Conservation (phyloP, 139 green algal species). For the Chlorella sp. region DNA sequence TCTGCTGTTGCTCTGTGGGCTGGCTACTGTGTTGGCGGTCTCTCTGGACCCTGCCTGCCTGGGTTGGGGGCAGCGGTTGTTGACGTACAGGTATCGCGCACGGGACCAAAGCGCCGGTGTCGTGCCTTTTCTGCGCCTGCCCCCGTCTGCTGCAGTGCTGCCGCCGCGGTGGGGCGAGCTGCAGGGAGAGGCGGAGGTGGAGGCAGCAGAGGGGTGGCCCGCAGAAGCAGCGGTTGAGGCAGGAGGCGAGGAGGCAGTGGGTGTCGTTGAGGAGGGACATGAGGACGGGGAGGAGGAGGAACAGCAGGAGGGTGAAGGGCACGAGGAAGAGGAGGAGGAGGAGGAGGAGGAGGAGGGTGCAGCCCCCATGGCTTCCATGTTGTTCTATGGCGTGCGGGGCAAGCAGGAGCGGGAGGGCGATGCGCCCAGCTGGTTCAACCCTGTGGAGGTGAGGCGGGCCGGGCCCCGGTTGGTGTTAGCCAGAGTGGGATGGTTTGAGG, state of each 20-base stretch:
- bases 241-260: not conserved
- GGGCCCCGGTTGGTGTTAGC: not conserved
- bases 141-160: slow-evolving; percentile 6
- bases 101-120: not conserved
- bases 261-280: not conserved
- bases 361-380: slow-evolving; percentile 35
- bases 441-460: slow-evolving; percentile 56
- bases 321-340: not conserved
- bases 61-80: no score
- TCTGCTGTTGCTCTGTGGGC: no score
- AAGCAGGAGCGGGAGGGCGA: slow-evolving; percentile 70
- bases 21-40: no score
- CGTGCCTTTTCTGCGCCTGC: not conserved
- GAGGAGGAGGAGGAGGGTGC: slow-evolving; percentile 19
- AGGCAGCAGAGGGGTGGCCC: not conserved
- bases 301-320: slow-evolving; percentile 30
- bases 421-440: slow-evolving; percentile 74
- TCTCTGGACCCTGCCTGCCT: no score
- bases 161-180: slow-evolving; percentile 19
- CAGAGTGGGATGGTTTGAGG: not conserved
- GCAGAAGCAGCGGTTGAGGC: not conserved
- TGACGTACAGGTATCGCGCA: no score
- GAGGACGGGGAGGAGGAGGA: not conserved
- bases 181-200: not conserved
- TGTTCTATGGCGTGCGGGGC: slow-evolving; percentile 76